Evolutionary conservation across 345 rosid species (phyloP), one percentile per base, ranked within the genome.

Genomic region (Clausena lansium): DNA sequence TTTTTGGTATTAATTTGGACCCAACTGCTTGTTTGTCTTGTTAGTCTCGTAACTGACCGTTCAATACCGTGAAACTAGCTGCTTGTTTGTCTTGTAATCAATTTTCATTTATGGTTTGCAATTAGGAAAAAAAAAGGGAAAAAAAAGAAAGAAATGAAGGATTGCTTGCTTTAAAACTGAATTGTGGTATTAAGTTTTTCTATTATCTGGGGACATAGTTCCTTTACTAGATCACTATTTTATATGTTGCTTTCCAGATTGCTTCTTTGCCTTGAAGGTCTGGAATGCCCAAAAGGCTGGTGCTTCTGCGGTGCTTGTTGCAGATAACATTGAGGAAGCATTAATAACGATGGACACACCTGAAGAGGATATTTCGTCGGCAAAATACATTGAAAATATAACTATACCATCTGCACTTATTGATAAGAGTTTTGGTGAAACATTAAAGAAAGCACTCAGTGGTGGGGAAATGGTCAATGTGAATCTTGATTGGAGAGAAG

Each of bases 401-500:
- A 96, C 99, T 6, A 90, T 96, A 66, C 99, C 99, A 27, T 94
- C 99, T 74, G 98, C 99, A 60, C 95, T 96, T 62, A 90, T 96
- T 60, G 93, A 89, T 45, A 94, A 94, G 77, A 81, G 65, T 67
- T 92, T 96, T 58, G 92, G 92, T 65, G 97, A 91, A 63, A 86
- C 84, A 67, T 63, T 96, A n/a, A 96, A 94, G 89, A 90, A 90
- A 80, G 87, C 97, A 9, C 39, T 90, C 65, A 83, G 81, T 38
- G 86, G 81, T 63, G 97, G 93, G 0, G 91, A 94, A 74, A 94
- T 96, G 95, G 95, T 96, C 68, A 92, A 88, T 84, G 91, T 96
- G 81, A 96, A 94, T 83, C 99, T 96, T 77, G 99, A 96, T 77
- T 96, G 99, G 99, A 87, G 98, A 84, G 99, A 95, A 85, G 98